Evolutionary conservation across 116 monocot species (phyloP).

Genomic region (Trichopus zeylanicus): DNA sequence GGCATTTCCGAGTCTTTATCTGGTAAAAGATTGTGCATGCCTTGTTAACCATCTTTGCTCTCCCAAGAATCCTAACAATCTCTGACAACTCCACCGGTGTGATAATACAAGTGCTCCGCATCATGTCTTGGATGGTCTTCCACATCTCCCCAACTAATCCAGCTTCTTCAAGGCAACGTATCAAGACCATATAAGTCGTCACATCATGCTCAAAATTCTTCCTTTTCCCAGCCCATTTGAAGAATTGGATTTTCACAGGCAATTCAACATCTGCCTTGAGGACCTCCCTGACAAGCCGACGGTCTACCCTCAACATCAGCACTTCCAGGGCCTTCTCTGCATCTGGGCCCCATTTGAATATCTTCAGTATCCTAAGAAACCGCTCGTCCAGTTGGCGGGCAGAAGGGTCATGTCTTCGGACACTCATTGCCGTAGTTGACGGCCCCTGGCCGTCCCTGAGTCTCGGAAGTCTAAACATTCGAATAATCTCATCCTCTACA

Average conservation of each 20-base stretch:
- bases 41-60: constrained; percentile 83
- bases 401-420: constrained; percentile 7
- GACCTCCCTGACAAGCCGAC: constrained; percentile 68
- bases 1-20: constrained; percentile 67
- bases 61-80: constrained; percentile 57
- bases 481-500: constrained; percentile 75
- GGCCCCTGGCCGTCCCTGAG: background rate
- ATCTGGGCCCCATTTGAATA: constrained; percentile 96
- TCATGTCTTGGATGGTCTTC: constrained; percentile 73
- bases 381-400: constrained; percentile 54
- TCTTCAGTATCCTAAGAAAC: constrained; percentile 89
- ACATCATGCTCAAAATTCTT: constrained; percentile 66
- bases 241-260: constrained; percentile 65
- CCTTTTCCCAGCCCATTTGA: constrained; percentile 66
- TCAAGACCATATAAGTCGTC: constrained; percentile 71
- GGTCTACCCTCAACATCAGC: constrained; percentile 74
- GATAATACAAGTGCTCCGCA: constrained; percentile 43
- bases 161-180: constrained; percentile 55
- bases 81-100: constrained; percentile 53
- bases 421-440: background rate
- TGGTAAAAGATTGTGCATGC: constrained; percentile 83
- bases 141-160: constrained; percentile 72
- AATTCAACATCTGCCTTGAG: constrained; percentile 53
- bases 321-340: constrained; percentile 94
- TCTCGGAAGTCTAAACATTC: constrained; percentile 61